phyloP scores from a whole-genome alignment of 2,329 filamentous ascomycete genomes.

The Orbilia oligospora region DNA sequence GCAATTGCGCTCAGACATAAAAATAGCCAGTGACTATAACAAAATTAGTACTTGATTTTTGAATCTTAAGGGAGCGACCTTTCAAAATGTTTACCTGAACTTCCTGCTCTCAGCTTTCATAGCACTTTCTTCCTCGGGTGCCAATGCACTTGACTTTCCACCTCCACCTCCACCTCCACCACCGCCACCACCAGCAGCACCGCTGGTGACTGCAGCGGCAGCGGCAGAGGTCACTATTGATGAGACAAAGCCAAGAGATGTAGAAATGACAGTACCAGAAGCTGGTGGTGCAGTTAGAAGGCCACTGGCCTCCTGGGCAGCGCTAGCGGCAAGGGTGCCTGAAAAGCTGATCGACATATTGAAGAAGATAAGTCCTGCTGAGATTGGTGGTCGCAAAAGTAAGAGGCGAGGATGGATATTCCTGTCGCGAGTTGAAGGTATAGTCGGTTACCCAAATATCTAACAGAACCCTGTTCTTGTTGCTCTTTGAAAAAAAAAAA shows the following conservation, averaged over 20 bases:
- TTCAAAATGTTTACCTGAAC: constrained; percentile 41
- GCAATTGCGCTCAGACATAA: constrained; percentile 33
- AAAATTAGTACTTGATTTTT: not conserved
- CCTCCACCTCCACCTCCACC: constrained; percentile 26
- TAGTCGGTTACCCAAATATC: constrained; percentile 28
- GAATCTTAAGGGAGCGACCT: not conserved
- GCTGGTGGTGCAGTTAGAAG: constrained; percentile 41
- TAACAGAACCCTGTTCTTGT: constrained; percentile 43
- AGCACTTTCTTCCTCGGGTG: constrained; percentile 41
- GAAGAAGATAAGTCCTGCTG: constrained; percentile 22
- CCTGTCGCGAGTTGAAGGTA: constrained; percentile 23
- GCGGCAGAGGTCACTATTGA: constrained; percentile 34
- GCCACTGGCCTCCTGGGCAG: constrained; percentile 13
- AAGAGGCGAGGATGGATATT: constrained; percentile 5
- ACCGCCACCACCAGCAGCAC: constrained; percentile 23
- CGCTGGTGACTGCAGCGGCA: constrained; percentile 20
- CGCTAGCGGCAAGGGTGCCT: constrained; percentile 41
- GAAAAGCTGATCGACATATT: constrained; percentile 55
- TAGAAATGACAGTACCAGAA: constrained; percentile 1
- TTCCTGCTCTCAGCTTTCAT: constrained; percentile 55
- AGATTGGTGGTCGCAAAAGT: constrained; percentile 21
- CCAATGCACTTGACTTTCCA: constrained; percentile 5
- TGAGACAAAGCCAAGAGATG: constrained; percentile 33
- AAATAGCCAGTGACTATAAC: constrained; percentile 52
- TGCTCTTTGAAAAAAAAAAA: constrained; percentile 12